Evolutionary conservation across 148 eudicot genomes (phyloP), one percentile per base, ranked within the genome.

Genomic region (Bassia scoparia): DNA sequence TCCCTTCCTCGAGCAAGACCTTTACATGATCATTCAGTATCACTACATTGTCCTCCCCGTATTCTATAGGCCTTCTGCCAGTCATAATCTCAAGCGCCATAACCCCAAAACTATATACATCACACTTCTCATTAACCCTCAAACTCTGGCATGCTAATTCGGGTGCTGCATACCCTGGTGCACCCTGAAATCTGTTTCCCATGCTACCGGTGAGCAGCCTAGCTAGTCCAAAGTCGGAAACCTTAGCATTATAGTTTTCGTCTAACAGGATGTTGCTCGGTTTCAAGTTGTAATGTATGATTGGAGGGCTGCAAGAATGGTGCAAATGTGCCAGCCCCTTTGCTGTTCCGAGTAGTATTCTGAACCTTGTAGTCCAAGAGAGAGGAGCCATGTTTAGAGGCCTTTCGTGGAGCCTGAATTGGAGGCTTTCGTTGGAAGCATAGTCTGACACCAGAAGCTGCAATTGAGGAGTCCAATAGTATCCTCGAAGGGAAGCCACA

Each of bases 91-190:
- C 97, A 7, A 96, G 88, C 6, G 83, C 79, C 84, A 96, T 67
- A 4, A 92, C 90, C 0, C 99, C 99, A n/a, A 84, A 96, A 8
- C 97, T 93, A 68, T 84, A 96, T 0, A 96, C 89, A 23, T 96
- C 99, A 31, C 99, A 92, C 54, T 96, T 96, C 72, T 96, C 99
- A 8, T 90, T 89, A 27, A 96, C 88, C 74, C 97, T 85, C 55
- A 89, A 66, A 81, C 92, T 87, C 83, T 89, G 96, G 79, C 99
- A 96, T 0, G 92, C 90, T 44, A 96, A 52, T 77, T 96, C 99
- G 0, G 99, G 99, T 2, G 97, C 99, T 62, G 90, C 87, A 68
- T 96, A 96, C 0, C 97, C 99, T n/a, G 85, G 68, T 54, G 92
- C 92, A 41, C 96, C 86, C 73, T 90, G 89, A 72, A 92, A 90